phyloP scores from a whole-genome alignment of 2,329 filamentous ascomycete species.

The Epichloe brachyelytri region DNA sequence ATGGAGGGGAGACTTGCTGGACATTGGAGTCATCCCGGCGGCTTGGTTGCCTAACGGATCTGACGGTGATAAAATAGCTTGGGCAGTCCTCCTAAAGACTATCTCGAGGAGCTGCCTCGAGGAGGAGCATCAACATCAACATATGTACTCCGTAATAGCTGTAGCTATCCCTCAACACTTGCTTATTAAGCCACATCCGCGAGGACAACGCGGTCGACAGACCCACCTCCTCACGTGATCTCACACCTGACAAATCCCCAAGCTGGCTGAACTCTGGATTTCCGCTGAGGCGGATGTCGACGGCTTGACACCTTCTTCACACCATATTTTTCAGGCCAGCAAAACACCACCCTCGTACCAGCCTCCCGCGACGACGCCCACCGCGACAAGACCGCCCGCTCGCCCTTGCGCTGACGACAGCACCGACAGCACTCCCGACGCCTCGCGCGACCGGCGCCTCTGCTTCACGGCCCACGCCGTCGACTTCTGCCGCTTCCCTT shows the following conservation, averaged over 20 bases:
- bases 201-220: not conserved
- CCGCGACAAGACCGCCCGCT: not conserved
- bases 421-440: not conserved
- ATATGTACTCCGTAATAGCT: too few relatives aligned
- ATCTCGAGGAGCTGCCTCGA: not conserved
- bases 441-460: slow-evolving; percentile 6
- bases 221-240: slow-evolving; percentile 1
- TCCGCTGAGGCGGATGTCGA: slow-evolving; percentile 6
- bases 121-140: not conserved
- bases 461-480: slow-evolving; percentile 1
- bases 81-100: not conserved
- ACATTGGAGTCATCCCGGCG: not conserved
- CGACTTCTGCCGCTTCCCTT: slow-evolving; percentile 6
- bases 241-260: not conserved
- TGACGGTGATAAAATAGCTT: not conserved
- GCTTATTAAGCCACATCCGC: not conserved
- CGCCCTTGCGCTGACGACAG: not conserved
- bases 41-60: not conserved
- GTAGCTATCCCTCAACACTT: too few relatives aligned
- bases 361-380: slow-evolving; percentile 1
- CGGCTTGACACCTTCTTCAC: slow-evolving; percentile 12
- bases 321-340: slow-evolving; percentile 17
- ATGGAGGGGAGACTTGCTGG: not conserved
- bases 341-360: slow-evolving; percentile 7
- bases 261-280: slow-evolving; percentile 7